Conservation (phyloP, 2,329 filamentous ascomycete genomes). For the Cladosporium sp. region DNA sequence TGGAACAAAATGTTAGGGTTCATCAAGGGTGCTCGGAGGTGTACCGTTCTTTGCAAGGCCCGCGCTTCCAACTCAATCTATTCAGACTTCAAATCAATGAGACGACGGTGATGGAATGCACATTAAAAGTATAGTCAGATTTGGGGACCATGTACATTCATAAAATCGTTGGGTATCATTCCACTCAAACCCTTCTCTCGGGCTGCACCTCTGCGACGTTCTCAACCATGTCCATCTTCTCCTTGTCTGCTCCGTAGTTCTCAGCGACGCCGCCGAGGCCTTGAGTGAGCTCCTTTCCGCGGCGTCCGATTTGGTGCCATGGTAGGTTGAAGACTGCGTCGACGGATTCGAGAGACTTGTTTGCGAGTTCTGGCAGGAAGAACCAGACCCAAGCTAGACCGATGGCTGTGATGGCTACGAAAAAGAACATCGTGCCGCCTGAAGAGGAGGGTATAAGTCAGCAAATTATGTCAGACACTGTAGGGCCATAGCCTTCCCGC, state of each 20-base stretch:
- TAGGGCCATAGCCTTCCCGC: no score
- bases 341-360: slow-evolving; percentile 54
- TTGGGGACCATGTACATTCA: neutral
- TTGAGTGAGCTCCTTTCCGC: slow-evolving; percentile 28
- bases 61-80: no score
- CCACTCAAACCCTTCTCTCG: slow-evolving; percentile 5
- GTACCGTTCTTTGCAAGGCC: no score
- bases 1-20: no score
- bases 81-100: no score
- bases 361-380: slow-evolving; percentile 48
- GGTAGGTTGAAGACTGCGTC: slow-evolving; percentile 57
- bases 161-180: neutral
- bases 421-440: slow-evolving; percentile 79
- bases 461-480: no score
- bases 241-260: slow-evolving; percentile 20
- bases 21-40: no score
- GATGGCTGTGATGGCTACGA: slow-evolving; percentile 62
- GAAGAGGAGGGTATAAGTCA: no score
- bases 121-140: no score
- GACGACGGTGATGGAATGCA: no score
- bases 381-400: slow-evolving; percentile 62
- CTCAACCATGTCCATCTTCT: slow-evolving; percentile 22
- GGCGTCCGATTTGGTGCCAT: slow-evolving; percentile 69
- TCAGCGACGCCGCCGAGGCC: slow-evolving; percentile 23
- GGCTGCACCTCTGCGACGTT: slow-evolving; percentile 17